phyloP scores from a whole-genome alignment of 1,284 basidiomycete genomes.

The Naganishia liquefaciens region DNA sequence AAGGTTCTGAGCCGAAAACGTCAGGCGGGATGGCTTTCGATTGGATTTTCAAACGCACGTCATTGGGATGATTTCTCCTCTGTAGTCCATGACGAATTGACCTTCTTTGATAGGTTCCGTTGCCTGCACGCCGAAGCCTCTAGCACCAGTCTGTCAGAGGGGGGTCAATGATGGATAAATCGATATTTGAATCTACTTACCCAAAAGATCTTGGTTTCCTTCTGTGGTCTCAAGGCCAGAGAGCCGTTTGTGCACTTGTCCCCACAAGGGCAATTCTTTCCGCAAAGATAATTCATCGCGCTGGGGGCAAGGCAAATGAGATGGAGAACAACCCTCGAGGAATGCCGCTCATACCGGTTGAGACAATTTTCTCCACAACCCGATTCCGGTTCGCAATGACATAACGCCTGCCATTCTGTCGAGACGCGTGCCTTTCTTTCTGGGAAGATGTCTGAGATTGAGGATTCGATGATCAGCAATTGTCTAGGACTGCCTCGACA shows the following conservation, averaged over 20 bases:
- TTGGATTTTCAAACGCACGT: conserved; percentile 37
- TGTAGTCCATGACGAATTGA: conserved; percentile 56
- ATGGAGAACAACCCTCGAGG: neutral
- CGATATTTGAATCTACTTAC: conserved; percentile 36
- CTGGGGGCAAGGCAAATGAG: conserved; percentile 29
- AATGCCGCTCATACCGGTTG: conserved; percentile 45
- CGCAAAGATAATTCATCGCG: conserved; percentile 56
- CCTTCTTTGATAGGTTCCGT: conserved; percentile 52
- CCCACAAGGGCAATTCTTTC: conserved; percentile 54
- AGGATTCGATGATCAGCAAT: no score
- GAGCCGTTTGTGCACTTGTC: conserved; percentile 48
- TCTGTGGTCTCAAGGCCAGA: conserved; percentile 44
- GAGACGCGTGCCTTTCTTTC: conserved; percentile 40
- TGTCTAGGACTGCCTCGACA: conserved; percentile 19
- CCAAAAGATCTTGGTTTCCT: conserved; percentile 46
- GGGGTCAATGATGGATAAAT: neutral
- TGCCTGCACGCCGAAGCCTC: conserved; percentile 56
- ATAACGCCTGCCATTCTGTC: conserved; percentile 44
- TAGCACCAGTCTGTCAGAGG: conserved; percentile 49
- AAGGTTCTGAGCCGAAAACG: conserved; percentile 40
- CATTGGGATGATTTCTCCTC: conserved; percentile 47
- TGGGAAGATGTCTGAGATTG: conserved; percentile 44
- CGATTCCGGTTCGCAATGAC: conserved; percentile 48
- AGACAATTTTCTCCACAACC: conserved; percentile 55
- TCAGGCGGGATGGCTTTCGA: neutral